Conservation (phyloP, 129 eudicot species). For the Ambrosia artemisiifolia region DNA sequence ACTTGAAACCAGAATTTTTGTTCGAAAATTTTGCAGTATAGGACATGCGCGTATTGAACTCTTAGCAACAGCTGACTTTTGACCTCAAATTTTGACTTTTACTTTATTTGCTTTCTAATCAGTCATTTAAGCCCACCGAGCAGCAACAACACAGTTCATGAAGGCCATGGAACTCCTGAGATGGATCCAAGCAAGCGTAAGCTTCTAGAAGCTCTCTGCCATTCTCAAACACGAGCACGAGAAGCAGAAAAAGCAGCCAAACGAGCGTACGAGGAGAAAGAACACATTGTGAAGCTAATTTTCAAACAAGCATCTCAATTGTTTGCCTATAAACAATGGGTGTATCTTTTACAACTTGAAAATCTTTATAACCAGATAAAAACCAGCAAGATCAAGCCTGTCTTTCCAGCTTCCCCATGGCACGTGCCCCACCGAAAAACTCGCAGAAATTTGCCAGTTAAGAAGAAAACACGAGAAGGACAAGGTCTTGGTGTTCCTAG, state of each 20-base stretch:
- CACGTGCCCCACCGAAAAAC: constrained; percentile 35
- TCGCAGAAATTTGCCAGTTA: constrained; percentile 19
- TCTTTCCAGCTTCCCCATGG: constrained; percentile 57
- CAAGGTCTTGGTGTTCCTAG: constrained; percentile 21
- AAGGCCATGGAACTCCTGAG: constrained; percentile 29
- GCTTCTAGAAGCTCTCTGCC: constrained; percentile 81
- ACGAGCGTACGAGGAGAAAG: constrained; percentile 71
- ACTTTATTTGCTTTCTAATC: not conserved
- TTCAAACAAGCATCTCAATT: constrained; percentile 80
- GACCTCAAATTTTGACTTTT: not conserved
- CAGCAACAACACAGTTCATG: constrained; percentile 28
- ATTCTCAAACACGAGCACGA: constrained; percentile 94
- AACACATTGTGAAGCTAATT: constrained; percentile 73
- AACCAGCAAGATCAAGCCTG: constrained; percentile 32
- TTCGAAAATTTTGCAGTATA: not conserved
- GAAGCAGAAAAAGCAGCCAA: constrained; percentile 90
- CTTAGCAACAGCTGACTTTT: not conserved
- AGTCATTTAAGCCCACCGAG: constrained; percentile 13
- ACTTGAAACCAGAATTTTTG: not conserved
- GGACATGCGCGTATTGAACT: not conserved
- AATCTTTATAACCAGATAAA: constrained; percentile 53
- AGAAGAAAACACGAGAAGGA: constrained; percentile 39
- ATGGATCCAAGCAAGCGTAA: constrained; percentile 54
- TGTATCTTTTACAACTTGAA: constrained; percentile 80
- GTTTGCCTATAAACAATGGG: constrained; percentile 88